Conservation (phyloP, 257 asterid species). For the Linaria vulgaris region DNA sequence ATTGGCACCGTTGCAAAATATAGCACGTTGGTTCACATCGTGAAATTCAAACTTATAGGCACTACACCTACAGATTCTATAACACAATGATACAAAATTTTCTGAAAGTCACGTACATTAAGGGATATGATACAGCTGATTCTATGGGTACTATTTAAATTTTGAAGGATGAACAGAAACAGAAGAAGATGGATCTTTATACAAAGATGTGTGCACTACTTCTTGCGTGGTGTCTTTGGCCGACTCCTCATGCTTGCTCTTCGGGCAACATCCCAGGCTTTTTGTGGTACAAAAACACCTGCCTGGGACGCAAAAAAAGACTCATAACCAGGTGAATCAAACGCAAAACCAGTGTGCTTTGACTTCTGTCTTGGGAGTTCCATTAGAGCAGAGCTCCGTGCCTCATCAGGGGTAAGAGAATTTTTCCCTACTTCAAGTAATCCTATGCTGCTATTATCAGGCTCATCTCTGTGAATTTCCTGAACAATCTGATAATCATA, state of each 20-base stretch:
- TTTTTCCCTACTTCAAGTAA: constrained; percentile 68
- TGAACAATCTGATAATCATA: constrained; percentile 94
- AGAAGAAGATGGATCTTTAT: constrained; percentile 33
- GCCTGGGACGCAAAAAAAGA: constrained; percentile 98
- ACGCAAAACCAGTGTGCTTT: constrained; percentile 95
- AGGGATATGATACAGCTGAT: constrained; percentile 31
- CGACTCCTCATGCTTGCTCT: constrained; percentile 91
- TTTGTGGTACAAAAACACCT: constrained; percentile 87
- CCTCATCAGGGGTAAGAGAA: constrained; percentile 74
- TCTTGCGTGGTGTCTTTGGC: constrained; percentile 46
- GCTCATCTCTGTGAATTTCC: constrained; percentile 86
- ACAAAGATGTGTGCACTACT: constrained; percentile 39
- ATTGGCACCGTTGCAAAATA: too few species aligned
- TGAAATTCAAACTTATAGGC: neutral
- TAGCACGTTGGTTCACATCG: too few species aligned
- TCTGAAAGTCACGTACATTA: constrained; percentile 11
- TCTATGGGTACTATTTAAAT: constrained; percentile 25
- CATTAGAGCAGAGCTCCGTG: constrained; percentile 84
- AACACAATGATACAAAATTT: neutral
- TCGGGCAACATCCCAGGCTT: constrained; percentile 98
- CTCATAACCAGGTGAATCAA: constrained; percentile 97
- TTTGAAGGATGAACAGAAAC: constrained; percentile 1
- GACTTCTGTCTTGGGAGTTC: constrained; percentile 87
- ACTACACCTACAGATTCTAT: neutral
- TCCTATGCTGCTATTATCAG: constrained; percentile 68